phyloP scores from a whole-genome alignment of 2,329 filamentous ascomycete species.

The Aspergillus brasiliensis region DNA sequence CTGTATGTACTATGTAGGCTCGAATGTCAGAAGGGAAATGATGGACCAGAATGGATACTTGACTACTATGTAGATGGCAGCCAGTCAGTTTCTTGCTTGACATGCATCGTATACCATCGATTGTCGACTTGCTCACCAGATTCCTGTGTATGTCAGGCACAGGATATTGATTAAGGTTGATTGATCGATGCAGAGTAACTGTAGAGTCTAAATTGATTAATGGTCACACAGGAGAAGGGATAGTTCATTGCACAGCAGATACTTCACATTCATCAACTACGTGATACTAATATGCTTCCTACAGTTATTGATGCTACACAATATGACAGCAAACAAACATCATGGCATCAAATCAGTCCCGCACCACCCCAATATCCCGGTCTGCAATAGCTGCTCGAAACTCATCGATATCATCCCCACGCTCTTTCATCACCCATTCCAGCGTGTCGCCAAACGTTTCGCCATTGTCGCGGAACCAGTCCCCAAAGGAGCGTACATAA shows the following conservation, averaged over 20 bases:
- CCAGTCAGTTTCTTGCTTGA: not conserved
- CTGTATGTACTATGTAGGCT: no score
- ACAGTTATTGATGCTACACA: not conserved
- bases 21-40: no score
- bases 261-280: not conserved
- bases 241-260: not conserved
- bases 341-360: constrained; percentile 13
- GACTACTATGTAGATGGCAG: not conserved
- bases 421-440: constrained; percentile 57
- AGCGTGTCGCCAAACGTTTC: constrained; percentile 64
- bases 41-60: no score
- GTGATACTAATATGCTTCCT: not conserved
- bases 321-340: not conserved
- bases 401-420: constrained; percentile 54
- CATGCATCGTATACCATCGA: not conserved
- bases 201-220: no score
- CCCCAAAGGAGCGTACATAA: constrained; percentile 55
- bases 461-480: constrained; percentile 66
- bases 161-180: no score
- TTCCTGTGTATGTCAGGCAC: no score
- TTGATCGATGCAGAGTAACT: no score
- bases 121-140: not conserved
- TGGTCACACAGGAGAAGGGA: not conserved
- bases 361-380: constrained; percentile 35
- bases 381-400: constrained; percentile 34